phyloP scores from a whole-genome alignment of 176 grass and related monocot genomes.

The Triticum turgidum region DNA sequence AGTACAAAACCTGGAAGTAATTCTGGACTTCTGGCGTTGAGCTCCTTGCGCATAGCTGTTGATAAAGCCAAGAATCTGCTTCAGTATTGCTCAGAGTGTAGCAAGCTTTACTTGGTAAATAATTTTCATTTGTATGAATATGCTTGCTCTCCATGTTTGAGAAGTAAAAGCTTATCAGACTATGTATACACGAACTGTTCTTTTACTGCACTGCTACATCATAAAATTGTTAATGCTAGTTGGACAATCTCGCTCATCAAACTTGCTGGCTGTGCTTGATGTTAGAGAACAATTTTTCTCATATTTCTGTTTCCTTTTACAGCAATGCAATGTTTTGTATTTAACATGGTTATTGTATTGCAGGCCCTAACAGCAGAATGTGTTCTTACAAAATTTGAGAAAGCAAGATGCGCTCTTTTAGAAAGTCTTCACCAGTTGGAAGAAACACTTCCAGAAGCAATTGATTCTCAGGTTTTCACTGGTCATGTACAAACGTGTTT shows the following conservation, averaged over 20 bases:
- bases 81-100: constrained; percentile 75
- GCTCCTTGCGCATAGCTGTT: constrained; percentile 54
- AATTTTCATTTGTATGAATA: not conserved
- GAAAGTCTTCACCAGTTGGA: constrained; percentile 66
- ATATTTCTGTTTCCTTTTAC: not conserved
- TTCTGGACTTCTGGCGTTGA: constrained; percentile 60
- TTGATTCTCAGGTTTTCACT: constrained; percentile 57
- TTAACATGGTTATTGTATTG: not conserved
- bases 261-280: constrained; percentile 17
- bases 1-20: constrained; percentile 50
- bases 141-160: constrained; percentile 21
- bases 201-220: not conserved
- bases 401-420: constrained; percentile 66
- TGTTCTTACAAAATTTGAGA: constrained; percentile 67
- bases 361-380: constrained; percentile 70
- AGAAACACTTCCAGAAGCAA: constrained; percentile 53
- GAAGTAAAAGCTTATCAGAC: constrained; percentile 1
- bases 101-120: constrained; percentile 92
- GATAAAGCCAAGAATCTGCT: constrained; percentile 72
- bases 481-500: constrained; percentile 8
- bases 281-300: not conserved
- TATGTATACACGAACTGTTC: not conserved
- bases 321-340: constrained; percentile 11
- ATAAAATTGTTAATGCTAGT: constrained; percentile 2
- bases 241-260: not conserved